These are phyloP conservation scores for Diaporthe sp. DNA, from an alignment of 2,329 filamentous ascomycete species.

Conservation along the genomic window DNA sequence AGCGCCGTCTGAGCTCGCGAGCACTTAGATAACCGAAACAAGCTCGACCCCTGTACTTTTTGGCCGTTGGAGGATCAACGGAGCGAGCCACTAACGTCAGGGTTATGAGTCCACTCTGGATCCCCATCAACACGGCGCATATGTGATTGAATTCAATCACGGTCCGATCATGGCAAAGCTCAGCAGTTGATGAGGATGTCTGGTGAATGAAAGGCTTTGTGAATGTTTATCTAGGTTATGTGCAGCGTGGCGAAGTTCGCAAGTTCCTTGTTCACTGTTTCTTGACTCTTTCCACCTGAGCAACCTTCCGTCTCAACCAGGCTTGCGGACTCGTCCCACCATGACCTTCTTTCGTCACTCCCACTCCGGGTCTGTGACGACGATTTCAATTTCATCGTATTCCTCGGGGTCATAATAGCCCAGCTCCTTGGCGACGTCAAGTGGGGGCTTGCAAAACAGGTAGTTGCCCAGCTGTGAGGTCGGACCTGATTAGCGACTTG, in stretches of 20 bases:
- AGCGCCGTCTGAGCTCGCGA: not conserved
- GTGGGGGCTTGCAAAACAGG: not conserved
- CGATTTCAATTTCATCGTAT: not conserved
- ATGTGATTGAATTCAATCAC: not conserved
- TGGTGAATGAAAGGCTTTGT: not conserved
- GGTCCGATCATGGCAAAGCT: not conserved
- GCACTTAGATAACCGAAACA: slow-evolving; percentile 20
- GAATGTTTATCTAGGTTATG: not conserved
- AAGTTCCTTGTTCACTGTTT: not conserved
- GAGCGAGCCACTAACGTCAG: not conserved
- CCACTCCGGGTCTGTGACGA: not conserved
- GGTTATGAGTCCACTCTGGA: not conserved
- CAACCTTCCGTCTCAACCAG: not conserved
- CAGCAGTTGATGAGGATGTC: not conserved
- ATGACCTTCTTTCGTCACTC: not conserved
- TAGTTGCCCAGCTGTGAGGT: not conserved
- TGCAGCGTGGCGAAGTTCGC: not conserved
- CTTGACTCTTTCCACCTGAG: not conserved
- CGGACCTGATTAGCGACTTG: not conserved
- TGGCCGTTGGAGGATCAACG: slow-evolving; percentile 11
- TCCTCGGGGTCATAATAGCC: not conserved
- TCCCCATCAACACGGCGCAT: not conserved
- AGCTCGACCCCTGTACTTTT: slow-evolving; percentile 21
- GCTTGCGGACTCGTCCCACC: not conserved
- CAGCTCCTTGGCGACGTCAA: not conserved